Conservation (phyloP, 768 basidiomycete species). For the Calocybe indica region DNA sequence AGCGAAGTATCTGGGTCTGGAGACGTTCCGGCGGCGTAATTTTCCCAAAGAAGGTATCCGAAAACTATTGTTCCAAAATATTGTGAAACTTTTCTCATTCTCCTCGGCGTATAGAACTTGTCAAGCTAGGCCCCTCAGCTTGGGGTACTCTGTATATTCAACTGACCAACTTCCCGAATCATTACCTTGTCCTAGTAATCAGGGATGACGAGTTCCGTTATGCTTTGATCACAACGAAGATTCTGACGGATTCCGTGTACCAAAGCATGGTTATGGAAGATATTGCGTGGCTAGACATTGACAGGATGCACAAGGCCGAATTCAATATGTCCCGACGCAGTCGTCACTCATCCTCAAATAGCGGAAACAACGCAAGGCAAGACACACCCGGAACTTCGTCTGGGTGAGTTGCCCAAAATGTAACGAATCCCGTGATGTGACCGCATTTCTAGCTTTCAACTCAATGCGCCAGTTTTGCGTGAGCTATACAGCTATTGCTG, state of each 20-base stretch:
- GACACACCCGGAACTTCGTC: conserved; percentile 2
- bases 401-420: conserved; percentile 12
- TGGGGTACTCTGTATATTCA: conserved; percentile 71
- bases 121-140: conserved; percentile 61
- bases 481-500: conserved; percentile 87
- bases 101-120: conserved; percentile 41
- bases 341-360: conserved; percentile 15
- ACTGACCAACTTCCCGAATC: conserved; percentile 66
- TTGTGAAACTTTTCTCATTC: background rate
- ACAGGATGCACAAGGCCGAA: conserved; percentile 52
- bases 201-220: conserved; percentile 74
- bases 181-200: conserved; percentile 83
- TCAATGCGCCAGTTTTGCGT: conserved; percentile 68
- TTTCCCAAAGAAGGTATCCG: conserved; percentile 56
- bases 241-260: conserved; percentile 48
- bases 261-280: conserved; percentile 66
- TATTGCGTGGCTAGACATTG: conserved; percentile 73
- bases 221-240: conserved; percentile 69
- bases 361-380: conserved; percentile 11
- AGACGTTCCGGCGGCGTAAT: conserved; percentile 63
- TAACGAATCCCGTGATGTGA: background rate
- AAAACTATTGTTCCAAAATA: background rate
- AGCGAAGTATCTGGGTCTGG: conserved; percentile 79
- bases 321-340: conserved; percentile 12
- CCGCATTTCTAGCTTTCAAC: conserved; percentile 44